Evolutionary conservation across 306 rosid genomes (phyloP).

Genomic region (Lathyrus sativus): DNA sequence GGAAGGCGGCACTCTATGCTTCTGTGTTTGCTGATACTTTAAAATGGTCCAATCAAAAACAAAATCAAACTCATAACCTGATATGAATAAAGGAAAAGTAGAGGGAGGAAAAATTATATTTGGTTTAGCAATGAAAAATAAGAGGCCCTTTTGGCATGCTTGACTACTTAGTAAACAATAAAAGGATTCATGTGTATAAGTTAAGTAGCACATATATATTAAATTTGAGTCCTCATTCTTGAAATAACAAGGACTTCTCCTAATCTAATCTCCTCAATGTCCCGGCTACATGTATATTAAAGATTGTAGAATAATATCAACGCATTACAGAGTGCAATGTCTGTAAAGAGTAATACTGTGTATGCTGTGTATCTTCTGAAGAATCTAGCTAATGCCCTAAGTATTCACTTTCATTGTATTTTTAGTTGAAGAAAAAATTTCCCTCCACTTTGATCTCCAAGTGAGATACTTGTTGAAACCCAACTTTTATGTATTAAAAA

Average conservation of each 20-base stretch:
- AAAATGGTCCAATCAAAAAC: conserved; percentile 94
- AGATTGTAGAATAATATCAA: no score
- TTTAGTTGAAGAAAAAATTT: no score
- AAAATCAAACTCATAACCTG: conserved; percentile 87
- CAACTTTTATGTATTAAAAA: no score
- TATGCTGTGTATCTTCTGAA: no score
- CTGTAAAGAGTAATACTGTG: no score
- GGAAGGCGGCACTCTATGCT: conserved; percentile 60
- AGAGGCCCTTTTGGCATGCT: no score
- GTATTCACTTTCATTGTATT: no score
- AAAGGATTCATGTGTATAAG: not conserved
- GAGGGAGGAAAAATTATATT: conserved; percentile 24
- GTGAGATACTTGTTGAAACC: no score
- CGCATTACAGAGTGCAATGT: no score
- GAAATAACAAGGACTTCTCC: not conserved
- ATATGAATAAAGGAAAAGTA: conserved; percentile 11
- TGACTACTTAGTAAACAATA: no score
- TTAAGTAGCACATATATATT: not conserved
- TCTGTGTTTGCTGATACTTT: conserved; percentile 90
- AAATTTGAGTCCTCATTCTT: not conserved
- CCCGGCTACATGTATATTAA: not conserved
- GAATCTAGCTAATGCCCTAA: no score
- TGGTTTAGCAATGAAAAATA: not conserved
- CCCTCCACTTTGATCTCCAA: no score
- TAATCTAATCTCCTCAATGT: not conserved